Conservation (phyloP, 192 early-diverging fungal genomes). For the Dispira parvispora region DNA sequence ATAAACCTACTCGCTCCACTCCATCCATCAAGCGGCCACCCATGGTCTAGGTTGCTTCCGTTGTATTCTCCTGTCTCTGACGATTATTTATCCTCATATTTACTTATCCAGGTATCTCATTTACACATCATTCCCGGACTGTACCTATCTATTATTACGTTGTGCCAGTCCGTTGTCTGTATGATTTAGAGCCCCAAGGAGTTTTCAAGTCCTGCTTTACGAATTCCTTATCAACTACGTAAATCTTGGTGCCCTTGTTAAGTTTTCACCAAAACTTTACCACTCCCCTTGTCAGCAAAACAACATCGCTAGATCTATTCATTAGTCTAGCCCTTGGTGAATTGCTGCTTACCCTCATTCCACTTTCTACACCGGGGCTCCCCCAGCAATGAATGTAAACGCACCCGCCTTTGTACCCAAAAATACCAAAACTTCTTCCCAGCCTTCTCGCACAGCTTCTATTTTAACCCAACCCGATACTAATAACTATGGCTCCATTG, state of each 20-base stretch:
- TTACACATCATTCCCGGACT: not conserved
- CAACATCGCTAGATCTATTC: not conserved
- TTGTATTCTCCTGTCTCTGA: not conserved
- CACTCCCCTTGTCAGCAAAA: not conserved
- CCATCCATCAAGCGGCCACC: not conserved
- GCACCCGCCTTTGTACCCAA: not conserved
- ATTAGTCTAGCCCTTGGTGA: not conserved
- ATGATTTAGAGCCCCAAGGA: not conserved
- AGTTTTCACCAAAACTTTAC: not conserved
- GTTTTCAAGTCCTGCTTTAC: not conserved
- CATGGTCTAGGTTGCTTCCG: not conserved
- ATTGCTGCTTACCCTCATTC: not conserved
- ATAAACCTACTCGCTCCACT: not conserved
- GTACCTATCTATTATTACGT: not conserved
- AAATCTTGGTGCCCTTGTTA: not conserved
- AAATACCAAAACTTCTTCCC: not conserved
- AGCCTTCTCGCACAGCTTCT: not conserved
- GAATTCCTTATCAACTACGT: not conserved
- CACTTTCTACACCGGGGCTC: not conserved
- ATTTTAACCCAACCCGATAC: not conserved
- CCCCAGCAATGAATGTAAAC: constrained; percentile 2
- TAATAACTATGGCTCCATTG: not conserved
- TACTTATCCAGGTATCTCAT: not conserved
- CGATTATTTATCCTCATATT: not conserved
- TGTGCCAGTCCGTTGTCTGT: not conserved